Base-by-base conservation (phyloP, 345 rosid genomes). In the Laguncularia racemosa region DNA sequence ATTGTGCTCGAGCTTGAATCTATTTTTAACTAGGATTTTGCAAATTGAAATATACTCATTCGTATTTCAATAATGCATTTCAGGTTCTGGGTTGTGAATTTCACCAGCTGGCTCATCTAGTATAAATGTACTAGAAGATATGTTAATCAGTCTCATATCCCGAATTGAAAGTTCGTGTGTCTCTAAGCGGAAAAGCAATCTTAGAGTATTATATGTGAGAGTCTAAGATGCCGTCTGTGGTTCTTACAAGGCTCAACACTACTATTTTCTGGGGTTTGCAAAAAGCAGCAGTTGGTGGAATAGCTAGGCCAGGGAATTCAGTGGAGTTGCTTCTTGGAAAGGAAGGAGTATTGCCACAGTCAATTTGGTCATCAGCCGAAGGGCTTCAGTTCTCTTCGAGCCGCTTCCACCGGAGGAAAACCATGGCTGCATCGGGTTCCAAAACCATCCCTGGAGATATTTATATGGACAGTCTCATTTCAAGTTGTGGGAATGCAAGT, bases 371-470 rank as follows among this genome's bases (percentile, higher is more conserved):
- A 17, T 61, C 63, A 48, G 58, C 73, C 8, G 59, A 67, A 61
- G 38, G 60, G 20, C 20, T 62, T 19, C 58, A 58, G 48, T 67
- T 70, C 53, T 56, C 40, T 46, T 54, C 33, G 59, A 53, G 58
- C 58, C 50, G 64, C 33, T 55, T 38, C 40, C 64, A 57, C 56
- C 17, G 17, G 59, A 70, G 76, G 58, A 64, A 51, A 69, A 21
- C 78, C 13, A 83, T 92, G 95, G 83, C 88, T 48, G 82, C 81
- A 58, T 78, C 91, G 63, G 74, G 92, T 64, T 81, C 96, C 26
- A 73, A 80, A 52, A 79, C 89, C 52, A 70, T 84, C 33, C 73
- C 71, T 45, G 85, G 95, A 15, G 96, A 92, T 59, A 80, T 81
- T 57, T 66, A 78, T 48, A 52, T 79, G 48, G 95, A 88, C 71